Percentiles rank a stretch among this genome's conserved stretches.
phyloP scores from a whole-genome alignment of 306 rosid species.

The Prunus armeniaca region DNA sequence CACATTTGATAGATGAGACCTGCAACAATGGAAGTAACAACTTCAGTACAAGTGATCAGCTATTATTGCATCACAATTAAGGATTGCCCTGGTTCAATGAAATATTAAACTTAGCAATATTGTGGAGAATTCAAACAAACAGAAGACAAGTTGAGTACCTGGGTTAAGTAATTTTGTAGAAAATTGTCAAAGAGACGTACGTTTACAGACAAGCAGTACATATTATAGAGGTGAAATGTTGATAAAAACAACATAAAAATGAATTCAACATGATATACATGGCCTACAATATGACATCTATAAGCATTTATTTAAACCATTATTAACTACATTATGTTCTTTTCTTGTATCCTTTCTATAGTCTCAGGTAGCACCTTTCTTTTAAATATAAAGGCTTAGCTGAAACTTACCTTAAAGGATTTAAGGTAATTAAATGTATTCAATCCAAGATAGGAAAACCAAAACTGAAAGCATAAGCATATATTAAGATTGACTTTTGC shows the following conservation, averaged over 20 bases:
- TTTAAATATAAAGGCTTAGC: neutral
- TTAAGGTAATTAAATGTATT: neutral
- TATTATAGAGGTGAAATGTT: neutral
- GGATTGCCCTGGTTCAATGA: neutral
- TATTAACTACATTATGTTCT: neutral
- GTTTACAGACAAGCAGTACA: neutral
- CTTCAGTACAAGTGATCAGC: conserved; percentile 6
- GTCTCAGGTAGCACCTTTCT: neutral
- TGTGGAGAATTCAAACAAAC: neutral
- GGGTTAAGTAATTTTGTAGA: neutral
- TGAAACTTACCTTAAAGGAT: neutral
- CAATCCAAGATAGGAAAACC: neutral
- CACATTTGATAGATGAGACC: conserved; percentile 74
- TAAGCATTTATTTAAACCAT: neutral
- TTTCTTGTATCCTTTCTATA: neutral
- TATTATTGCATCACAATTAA: conserved; percentile 4
- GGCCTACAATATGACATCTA: neutral
- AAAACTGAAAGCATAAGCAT: neutral
- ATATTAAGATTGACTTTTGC: neutral
- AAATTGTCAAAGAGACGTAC: neutral
- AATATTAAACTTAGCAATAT: neutral
- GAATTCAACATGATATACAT: neutral
- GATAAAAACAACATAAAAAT: neutral
- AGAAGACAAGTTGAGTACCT: neutral
- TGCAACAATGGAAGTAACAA: conserved; percentile 25